A percentile compares a stretch with the other conserved stretches of the same genome.
Evolutionary conservation across 2,329 filamentous ascomycete species (phyloP).

Genomic region (Colletotrichum australisinense): DNA sequence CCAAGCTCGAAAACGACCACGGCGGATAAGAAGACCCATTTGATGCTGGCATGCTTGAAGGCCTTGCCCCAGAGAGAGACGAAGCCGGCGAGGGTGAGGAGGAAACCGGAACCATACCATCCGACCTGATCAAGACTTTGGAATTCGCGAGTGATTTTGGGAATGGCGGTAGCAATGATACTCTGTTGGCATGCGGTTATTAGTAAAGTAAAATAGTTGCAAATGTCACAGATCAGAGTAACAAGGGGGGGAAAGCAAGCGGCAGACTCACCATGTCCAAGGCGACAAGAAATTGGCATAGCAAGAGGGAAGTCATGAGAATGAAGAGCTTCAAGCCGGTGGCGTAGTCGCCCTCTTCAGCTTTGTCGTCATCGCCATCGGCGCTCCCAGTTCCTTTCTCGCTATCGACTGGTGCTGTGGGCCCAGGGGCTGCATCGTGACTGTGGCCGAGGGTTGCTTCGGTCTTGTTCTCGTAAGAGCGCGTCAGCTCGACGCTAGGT

Average conservation of each 20-base stretch:
- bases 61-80: conserved; percentile 41
- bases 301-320: background rate
- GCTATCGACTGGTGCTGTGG: too few species aligned
- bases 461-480: too few species aligned
- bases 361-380: too few species aligned
- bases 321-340: background rate
- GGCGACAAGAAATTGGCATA: conserved; percentile 9
- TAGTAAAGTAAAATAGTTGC: background rate
- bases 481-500: too few species aligned
- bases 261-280: background rate
- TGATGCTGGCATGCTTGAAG: conserved; percentile 51
- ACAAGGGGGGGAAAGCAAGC: too few species aligned
- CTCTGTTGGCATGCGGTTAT: conserved; percentile 40
- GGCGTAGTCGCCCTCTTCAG: too few species aligned
- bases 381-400: too few species aligned
- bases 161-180: conserved; percentile 56
- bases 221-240: too few species aligned
- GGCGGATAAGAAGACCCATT: conserved; percentile 37
- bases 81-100: conserved; percentile 43
- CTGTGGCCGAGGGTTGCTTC: too few species aligned
- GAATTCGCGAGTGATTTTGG: conserved; percentile 53
- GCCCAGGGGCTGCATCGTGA: too few species aligned
- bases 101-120: conserved; percentile 59
- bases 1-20: conserved; percentile 22
- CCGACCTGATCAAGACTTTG: conserved; percentile 52